Conservation (phyloP, 164 flowering plant genomes). For the Brasenia schreberi region DNA sequence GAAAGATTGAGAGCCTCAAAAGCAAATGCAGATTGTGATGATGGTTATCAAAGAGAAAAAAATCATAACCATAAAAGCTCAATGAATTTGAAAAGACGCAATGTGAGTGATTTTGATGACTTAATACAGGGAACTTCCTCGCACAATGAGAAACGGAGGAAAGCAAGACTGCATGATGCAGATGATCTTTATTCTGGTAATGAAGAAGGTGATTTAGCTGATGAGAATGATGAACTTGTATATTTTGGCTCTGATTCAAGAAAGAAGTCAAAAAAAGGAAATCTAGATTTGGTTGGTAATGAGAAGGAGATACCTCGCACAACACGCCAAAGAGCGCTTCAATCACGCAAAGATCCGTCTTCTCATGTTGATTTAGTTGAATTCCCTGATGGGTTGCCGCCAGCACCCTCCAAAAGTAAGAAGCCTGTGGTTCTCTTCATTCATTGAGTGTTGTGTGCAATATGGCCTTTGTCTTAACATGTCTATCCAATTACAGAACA, state of each 20-base stretch:
- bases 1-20: conserved; percentile 20
- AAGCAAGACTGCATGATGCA: neutral
- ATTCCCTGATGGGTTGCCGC: conserved; percentile 7
- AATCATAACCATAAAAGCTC: conserved; percentile 1
- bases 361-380: conserved; percentile 1
- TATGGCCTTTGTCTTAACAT: neutral
- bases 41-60: neutral
- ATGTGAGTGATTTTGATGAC: neutral
- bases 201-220: neutral
- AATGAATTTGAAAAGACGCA: neutral
- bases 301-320: conserved; percentile 9
- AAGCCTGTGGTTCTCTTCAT: neutral
- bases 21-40: neutral
- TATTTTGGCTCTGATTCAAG: neutral
- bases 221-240: conserved; percentile 2
- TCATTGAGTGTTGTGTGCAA: too few relatives aligned
- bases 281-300: conserved; percentile 3
- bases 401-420: conserved; percentile 5
- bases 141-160: conserved; percentile 1
- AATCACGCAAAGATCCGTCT: conserved; percentile 4
- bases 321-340: conserved; percentile 10
- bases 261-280: conserved; percentile 5
- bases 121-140: neutral
- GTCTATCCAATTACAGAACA: conserved; percentile 3
- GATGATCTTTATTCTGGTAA: neutral